Base-by-base conservation (phyloP, 140 eudicot genomes). In the Ambrosia hybrid region DNA sequence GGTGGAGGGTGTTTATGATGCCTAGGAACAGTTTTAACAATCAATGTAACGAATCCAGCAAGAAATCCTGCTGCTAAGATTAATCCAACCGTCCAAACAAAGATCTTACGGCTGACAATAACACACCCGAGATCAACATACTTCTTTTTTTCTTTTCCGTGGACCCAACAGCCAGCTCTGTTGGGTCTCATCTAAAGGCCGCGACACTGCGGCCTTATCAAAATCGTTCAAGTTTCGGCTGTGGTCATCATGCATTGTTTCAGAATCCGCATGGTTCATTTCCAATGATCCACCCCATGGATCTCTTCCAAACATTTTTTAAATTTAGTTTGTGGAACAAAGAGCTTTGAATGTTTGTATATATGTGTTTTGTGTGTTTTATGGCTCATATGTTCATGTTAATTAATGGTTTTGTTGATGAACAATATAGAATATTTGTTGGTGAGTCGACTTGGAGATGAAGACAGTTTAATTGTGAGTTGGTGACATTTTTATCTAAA, bases 251-350 rank as follows among this genome's bases (percentile, higher is more conserved):
- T 91, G 94, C 15, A 94, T 83, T 26, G 96, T 8, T 9, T 8
- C 89, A 0, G 97, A 87, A 58, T 91, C 97, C 14, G 90, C 88
- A 48, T 93, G 86, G 80, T 79, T 79, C 62, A 91, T 91, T 73
- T 91, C 97, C 67, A 91, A 71, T 13, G 97, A 83, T 57, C 96
- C 97, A n/a, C 96, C 97, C 97, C 97, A 91, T 15, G 97, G 97
- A 82, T 91, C 97, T 74, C 97, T 77, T 10, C 96, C 97, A 80
- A 88, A 91, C 88, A 91, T 91, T n/a, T 74, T 89, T 56, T 11
- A 61, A 61, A 16, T 8, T 21, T 21, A 21, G 30, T 21, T 21
- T 21, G 30, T 21, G 30, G 30, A 21, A 21, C 30, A 21, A 21
- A 21, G 30, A 21, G 30, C 30, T 21, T 66, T 57, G 59, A 43